Base-by-base conservation (phyloP, 192 early-diverging fungal genomes). In the Endogone sp. region DNA sequence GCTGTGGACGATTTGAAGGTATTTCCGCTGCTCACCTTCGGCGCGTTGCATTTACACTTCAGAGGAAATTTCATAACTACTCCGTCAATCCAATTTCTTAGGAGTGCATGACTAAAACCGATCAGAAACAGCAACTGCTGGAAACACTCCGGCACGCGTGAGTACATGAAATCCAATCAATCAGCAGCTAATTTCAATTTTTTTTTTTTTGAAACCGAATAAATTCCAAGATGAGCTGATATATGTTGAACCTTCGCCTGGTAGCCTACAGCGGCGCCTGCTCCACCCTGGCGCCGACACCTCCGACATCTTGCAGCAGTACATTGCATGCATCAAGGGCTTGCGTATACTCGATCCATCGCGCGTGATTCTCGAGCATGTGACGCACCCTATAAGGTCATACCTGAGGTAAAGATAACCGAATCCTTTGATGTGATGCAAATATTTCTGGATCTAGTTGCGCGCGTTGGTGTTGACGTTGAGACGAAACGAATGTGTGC, bases 241-340 rank as follows among this genome's bases (percentile, higher is more conserved):
- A n/a, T n/a, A n/a, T n/a, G n/a, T n/a, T n/a, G 9, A 49, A 49
- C 16, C 16, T 49, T 49, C 9, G 37, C 37, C 37, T 49, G 37
- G 37, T 21, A 60, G 59, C 22, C 59, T 60, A 26, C 59, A 60
- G 59, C 59, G 59, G 8, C 59, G 59, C 22, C 70, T 94, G 30
- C 76, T 92, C 28, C 91, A 93, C 66, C 88, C 87, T 21, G 91
- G 89, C 9, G 91, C 90, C 0, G 85, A 83, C 3, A 94, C 92
- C 2, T 62, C 63, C 25, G 88, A 92, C 31, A 89, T 92, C 28
- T 71, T 94, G 3, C 79, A 85, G 20, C 84, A 87, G 49, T 94
- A 91, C 71, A 87, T 91, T 3, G 88, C 86, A 29, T 73, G 85
- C 6, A 89, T 94, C 58, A 86, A 88, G 29, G 86, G 85, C 55